phyloP scores from a whole-genome alignment of 305 asterid genomes.

The Vinca major region DNA sequence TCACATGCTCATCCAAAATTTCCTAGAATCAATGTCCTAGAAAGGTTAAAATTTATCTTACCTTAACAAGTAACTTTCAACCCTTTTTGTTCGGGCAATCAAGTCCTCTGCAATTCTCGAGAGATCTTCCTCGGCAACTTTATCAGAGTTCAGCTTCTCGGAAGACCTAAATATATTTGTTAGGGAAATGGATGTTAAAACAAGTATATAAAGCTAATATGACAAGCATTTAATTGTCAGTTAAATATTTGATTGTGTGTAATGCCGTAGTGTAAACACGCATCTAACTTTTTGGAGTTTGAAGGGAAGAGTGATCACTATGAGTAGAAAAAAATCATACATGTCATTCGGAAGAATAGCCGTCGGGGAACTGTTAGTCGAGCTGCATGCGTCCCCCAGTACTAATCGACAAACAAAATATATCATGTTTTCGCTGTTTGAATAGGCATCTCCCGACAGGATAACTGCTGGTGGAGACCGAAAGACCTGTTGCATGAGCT shows the following conservation, averaged over 20 bases:
- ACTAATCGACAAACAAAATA: constrained; percentile 47
- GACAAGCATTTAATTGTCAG: too few relatives aligned
- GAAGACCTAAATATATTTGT: constrained; percentile 29
- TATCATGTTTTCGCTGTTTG: constrained; percentile 33
- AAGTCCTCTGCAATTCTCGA: constrained; percentile 34
- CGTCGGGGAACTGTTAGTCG: constrained; percentile 18
- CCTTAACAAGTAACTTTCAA: constrained; percentile 47
- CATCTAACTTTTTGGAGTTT: background rate
- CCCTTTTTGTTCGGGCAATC: constrained; percentile 31
- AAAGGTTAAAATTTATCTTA: constrained; percentile 11
- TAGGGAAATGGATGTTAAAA: background rate
- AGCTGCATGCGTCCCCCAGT: constrained; percentile 59
- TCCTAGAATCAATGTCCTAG: background rate
- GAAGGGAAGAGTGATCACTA: background rate
- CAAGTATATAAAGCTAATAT: too few relatives aligned
- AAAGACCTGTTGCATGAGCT: constrained; percentile 58
- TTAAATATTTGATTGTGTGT: too few relatives aligned
- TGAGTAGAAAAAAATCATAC: constrained; percentile 21
- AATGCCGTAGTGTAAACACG: background rate
- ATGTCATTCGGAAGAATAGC: constrained; percentile 24
- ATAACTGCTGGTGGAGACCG: constrained; percentile 41
- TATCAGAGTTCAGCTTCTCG: constrained; percentile 30
- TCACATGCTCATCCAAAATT: background rate
- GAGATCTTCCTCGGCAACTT: constrained; percentile 23
- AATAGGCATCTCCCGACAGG: constrained; percentile 40